Conservation (phyloP, 2,329 filamentous ascomycete species). For the Aureobasidium vineae region DNA sequence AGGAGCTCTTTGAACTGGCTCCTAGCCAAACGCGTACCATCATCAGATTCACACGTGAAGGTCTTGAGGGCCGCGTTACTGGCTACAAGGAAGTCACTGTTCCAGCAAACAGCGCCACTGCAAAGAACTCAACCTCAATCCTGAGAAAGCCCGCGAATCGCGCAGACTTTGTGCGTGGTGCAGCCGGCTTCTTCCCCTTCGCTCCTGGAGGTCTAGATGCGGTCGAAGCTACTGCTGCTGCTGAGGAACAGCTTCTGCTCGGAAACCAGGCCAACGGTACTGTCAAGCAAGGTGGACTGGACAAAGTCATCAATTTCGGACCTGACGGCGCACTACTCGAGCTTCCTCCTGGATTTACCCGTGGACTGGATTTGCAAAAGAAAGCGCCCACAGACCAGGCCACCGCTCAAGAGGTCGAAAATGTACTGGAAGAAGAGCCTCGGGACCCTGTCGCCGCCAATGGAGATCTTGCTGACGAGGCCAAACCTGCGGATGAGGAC, state of each 20-base stretch:
- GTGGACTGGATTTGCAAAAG: constrained; percentile 72
- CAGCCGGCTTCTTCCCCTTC: constrained; percentile 91
- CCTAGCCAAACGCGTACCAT: constrained; percentile 94
- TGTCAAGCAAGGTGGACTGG: constrained; percentile 56
- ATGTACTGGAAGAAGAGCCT: constrained; percentile 54
- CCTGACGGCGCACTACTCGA: constrained; percentile 75
- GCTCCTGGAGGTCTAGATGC: constrained; percentile 85
- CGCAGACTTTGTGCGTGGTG: constrained; percentile 89
- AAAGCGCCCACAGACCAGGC: constrained; percentile 56
- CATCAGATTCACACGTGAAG: constrained; percentile 86
- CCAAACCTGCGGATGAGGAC: constrained; percentile 32
- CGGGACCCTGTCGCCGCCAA: constrained; percentile 34
- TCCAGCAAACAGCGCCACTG: constrained; percentile 81
- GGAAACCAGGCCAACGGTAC: constrained; percentile 42
- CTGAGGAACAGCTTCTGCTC: constrained; percentile 69
- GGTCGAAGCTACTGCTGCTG: constrained; percentile 78
- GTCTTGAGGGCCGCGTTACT: constrained; percentile 86
- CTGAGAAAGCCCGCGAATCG: constrained; percentile 79
- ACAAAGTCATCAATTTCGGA: constrained; percentile 81
- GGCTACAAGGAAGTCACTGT: constrained; percentile 94
- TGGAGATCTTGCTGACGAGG: constrained; percentile 48
- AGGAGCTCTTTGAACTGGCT: constrained; percentile 80
- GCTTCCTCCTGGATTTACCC: constrained; percentile 74
- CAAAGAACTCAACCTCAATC: constrained; percentile 92
- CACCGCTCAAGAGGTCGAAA: constrained; percentile 65